A percentile compares a stretch with the other conserved stretches of the same genome.
phyloP scores from a whole-genome alignment of 495 filamentous ascomycete genomes.

The Amorphotheca resinae region DNA sequence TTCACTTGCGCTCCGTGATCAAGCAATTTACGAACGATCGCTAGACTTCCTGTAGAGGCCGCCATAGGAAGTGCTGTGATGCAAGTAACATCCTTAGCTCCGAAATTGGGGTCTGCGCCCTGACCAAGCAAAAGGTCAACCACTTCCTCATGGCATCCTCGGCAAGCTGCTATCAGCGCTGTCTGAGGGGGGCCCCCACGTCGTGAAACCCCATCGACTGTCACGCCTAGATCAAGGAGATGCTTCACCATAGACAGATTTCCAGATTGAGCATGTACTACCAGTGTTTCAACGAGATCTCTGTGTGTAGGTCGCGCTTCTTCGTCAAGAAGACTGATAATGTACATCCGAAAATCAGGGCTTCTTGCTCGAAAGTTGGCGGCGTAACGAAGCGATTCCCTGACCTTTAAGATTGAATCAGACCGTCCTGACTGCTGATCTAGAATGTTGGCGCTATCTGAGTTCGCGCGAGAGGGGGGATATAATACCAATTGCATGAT shows the following conservation, averaged over 20 bases:
- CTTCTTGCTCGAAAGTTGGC: background rate
- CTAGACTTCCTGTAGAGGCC: conserved; percentile 10
- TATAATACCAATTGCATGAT: conserved; percentile 11
- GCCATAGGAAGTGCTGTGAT: background rate
- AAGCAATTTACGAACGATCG: conserved; percentile 10
- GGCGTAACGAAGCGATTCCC: background rate
- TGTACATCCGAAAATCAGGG: background rate
- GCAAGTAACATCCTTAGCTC: background rate
- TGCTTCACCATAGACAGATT: conserved; percentile 6
- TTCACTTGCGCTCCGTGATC: conserved; percentile 5
- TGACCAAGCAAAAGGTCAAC: conserved; percentile 1
- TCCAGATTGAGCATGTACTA: conserved; percentile 1
- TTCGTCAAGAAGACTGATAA: background rate
- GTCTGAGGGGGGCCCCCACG: background rate
- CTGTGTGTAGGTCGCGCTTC: background rate
- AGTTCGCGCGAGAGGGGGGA: conserved; percentile 9
- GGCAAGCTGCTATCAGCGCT: conserved; percentile 2
- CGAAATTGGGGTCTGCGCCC: conserved; percentile 9
- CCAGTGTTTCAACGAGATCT: background rate
- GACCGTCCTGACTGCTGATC: conserved; percentile 4
- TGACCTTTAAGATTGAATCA: background rate
- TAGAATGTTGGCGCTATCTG: conserved; percentile 7
- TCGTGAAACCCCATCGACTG: background rate
- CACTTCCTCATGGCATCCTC: conserved; percentile 10
- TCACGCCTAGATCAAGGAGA: conserved; percentile 5